A percentile compares a stretch with the other conserved stretches of the same genome.
Evolutionary conservation across 1,284 basidiomycete species (phyloP).

Genomic region (Exobasidium rhododendri): DNA sequence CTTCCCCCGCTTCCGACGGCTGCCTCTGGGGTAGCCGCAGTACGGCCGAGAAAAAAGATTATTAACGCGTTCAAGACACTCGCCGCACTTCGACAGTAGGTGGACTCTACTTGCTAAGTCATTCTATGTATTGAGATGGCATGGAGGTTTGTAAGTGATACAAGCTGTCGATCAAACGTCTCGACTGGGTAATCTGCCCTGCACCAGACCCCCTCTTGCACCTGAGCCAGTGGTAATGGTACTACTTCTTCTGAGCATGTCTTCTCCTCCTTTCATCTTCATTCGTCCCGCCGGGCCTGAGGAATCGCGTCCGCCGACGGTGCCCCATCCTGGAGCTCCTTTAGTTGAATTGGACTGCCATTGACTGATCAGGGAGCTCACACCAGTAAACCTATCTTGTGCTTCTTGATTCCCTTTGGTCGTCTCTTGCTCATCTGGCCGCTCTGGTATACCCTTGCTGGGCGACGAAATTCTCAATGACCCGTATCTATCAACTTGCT

Average conservation of each 20-base stretch:
- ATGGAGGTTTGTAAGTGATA: no score
- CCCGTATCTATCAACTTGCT: constrained; percentile 14
- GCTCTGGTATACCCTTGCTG: constrained; percentile 2
- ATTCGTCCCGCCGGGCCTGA: not conserved
- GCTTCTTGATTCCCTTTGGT: not conserved
- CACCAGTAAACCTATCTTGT: constrained; percentile 24
- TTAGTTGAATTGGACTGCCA: constrained; percentile 18
- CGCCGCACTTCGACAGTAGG: no score
- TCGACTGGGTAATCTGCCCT: not conserved
- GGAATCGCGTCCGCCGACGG: constrained; percentile 17
- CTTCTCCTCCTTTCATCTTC: constrained; percentile 2
- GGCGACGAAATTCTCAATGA: constrained; percentile 15
- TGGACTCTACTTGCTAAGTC: no score
- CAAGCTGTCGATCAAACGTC: not conserved
- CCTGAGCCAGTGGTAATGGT: not conserved
- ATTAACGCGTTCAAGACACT: no score
- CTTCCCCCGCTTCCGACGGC: no score
- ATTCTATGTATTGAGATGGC: no score
- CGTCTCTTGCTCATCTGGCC: not conserved
- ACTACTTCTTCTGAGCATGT: not conserved
- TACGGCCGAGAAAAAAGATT: no score
- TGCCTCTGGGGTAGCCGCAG: no score
- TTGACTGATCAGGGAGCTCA: constrained; percentile 15
- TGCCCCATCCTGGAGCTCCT: constrained; percentile 35
- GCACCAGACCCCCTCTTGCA: not conserved